A percentile compares a stretch with the other conserved stretches of the same genome.
These are phyloP conservation scores for Ophiostoma quercus DNA, from an alignment of 2,329 filamentous ascomycete genomes.

Conservation along the genomic window DNA sequence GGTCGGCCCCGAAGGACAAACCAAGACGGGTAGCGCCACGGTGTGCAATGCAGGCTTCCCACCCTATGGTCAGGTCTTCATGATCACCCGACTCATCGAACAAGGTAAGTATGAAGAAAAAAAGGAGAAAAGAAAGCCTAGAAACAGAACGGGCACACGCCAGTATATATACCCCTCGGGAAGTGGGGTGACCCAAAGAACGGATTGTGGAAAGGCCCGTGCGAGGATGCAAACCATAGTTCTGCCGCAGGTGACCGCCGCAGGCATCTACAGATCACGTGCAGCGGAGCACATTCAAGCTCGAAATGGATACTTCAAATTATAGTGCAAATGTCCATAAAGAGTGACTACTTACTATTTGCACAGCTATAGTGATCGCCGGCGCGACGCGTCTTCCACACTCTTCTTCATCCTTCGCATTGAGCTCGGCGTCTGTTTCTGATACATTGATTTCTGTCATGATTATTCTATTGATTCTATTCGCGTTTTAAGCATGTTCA, in stretches of 20 bases:
- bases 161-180: slow-evolving; percentile 10
- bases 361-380: neutral
- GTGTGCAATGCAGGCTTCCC: slow-evolving; percentile 31
- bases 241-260: slow-evolving; percentile 23
- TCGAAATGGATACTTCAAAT: neutral
- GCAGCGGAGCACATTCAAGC: neutral
- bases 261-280: neutral
- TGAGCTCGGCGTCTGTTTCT: neutral
- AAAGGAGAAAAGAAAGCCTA: slow-evolving; percentile 22
- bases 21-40: slow-evolving; percentile 30
- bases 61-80: slow-evolving; percentile 30
- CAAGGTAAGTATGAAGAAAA: slow-evolving; percentile 31
- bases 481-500: neutral
- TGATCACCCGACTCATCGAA: slow-evolving; percentile 31
- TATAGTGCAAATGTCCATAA: no score
- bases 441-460: neutral
- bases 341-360: neutral
- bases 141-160: slow-evolving; percentile 19
- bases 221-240: slow-evolving; percentile 21
- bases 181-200: neutral
- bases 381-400: neutral
- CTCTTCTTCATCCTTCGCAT: neutral
- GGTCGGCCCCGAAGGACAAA: slow-evolving; percentile 31
- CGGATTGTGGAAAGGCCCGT: slow-evolving; percentile 22
- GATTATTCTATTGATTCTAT: neutral